Evolutionary conservation across 257 asterid genomes (phyloP).

Genomic region (Orobanche coerulescens): DNA sequence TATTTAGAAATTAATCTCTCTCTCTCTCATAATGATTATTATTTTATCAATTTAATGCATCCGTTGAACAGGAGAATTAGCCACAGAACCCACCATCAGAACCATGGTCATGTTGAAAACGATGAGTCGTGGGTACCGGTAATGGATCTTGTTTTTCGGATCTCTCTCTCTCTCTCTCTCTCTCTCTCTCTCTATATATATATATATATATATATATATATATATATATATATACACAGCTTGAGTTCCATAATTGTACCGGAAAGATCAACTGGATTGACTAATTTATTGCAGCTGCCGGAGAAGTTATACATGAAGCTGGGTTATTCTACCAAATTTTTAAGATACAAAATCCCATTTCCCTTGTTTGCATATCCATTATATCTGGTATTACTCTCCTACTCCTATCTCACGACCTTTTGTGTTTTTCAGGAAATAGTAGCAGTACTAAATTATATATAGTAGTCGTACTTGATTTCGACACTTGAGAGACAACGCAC

Average conservation of each 20-base stretch:
- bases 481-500: background rate
- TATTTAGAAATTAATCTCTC: no score
- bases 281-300: conserved; percentile 33
- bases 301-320: conserved; percentile 40
- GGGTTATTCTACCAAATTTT: conserved; percentile 36
- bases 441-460: no score
- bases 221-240: no score
- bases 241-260: no score
- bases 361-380: conserved; percentile 70
- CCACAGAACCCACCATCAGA: conserved; percentile 70
- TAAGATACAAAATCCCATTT: conserved; percentile 55
- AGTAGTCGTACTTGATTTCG: background rate
- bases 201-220: no score
- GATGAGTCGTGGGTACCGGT: conserved; percentile 83
- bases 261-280: background rate
- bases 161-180: no score
- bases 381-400: conserved; percentile 32
- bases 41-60: no score
- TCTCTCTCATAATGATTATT: no score
- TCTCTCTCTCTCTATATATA: no score
- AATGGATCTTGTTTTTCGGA: conserved; percentile 2
- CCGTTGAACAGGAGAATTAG: conserved; percentile 55
- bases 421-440: background rate
- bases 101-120: conserved; percentile 61
- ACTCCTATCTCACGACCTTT: background rate